Conservation (phyloP, 2,329 filamentous ascomycete species). For the Orbilia oligospora region DNA sequence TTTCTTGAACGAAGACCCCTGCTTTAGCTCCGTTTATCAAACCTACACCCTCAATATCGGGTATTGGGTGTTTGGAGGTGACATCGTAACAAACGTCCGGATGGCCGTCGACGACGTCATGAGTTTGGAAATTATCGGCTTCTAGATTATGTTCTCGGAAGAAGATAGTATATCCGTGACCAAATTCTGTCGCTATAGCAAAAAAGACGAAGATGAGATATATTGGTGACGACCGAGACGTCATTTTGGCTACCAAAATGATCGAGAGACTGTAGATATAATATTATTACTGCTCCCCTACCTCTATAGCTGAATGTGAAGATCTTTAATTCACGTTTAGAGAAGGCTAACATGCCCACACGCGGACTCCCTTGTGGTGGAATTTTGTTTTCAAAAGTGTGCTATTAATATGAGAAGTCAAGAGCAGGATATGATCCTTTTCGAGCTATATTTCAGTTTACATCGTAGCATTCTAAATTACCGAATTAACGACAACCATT, state of each 20-base stretch:
- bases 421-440: conserved; percentile 49
- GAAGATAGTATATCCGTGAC: conserved; percentile 26
- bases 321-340: not conserved
- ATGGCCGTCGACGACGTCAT: conserved; percentile 19
- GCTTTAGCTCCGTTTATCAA: conserved; percentile 36
- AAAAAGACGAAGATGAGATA: conserved; percentile 1
- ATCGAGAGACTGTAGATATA: too few species aligned
- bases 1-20: not conserved
- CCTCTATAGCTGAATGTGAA: too few species aligned
- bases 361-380: not conserved
- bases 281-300: too few species aligned
- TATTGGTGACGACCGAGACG: not conserved
- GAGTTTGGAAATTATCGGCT: conserved; percentile 33
- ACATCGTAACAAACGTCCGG: conserved; percentile 35
- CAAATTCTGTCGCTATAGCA: not conserved
- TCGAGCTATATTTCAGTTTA: conserved; percentile 14
- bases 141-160: conserved; percentile 33
- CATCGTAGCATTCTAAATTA: too few species aligned
- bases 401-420: conserved; percentile 8
- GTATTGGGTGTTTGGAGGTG: not conserved
- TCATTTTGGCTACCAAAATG: not conserved
- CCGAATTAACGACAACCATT: too few species aligned
- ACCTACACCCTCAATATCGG: conserved; percentile 26
- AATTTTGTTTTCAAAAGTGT: conserved; percentile 11
- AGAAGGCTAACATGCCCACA: not conserved